Evolutionary conservation across 2,329 filamentous ascomycete species (phyloP), one percentile per base, ranked within the genome.

Genomic region (Talaromyces funiculosus): DNA sequence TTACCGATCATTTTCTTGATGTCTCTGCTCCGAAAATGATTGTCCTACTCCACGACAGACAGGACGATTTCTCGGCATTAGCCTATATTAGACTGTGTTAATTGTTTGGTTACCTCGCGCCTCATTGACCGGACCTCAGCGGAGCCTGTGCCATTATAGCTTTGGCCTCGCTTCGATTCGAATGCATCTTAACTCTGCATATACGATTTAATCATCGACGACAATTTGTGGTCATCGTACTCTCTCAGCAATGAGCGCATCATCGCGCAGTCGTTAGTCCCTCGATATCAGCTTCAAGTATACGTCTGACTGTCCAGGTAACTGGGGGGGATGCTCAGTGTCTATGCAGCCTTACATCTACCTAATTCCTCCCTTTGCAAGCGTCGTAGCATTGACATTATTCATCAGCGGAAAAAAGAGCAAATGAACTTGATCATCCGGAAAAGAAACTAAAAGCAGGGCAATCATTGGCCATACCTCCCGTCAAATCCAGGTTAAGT

Each of bases 341-440:
- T 51, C 26, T 22, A 35, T 51, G 47, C 47, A 51, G 47, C 47
- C 47, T 51, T 51, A 51, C 22, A 35, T 33, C 47, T 51, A 51
- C 47, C 47, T 33, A 7, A 51, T 20, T 35, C 24, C 47, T 33
- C 29, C 29, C 43, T n/a, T 29, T 47, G 18, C 29, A 20, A 33
- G n/a, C 12, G 12, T n/a, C 6, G 24, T 18, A 22, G 20, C 24
- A 29, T 26, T 49, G 14, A 12, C 24, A 49, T n/a, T 31, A 10
- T 29, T 29, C 18, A 18, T 18, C 43, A 47, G 22, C n/a, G n/a
- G n/a, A n/a, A n/a, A 31, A 51, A 20, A 20, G 10, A 51, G 43
- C 43, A 8, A 47, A 47, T 47, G 22, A 47, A n/a, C 29, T 7
- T 29, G n/a, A 26, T 35, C 10, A 35, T 33, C n/a, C 35, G 47